These are phyloP conservation scores for Serendipita sp. DNA, from an alignment of 768 basidiomycete species.

Conservation along the genomic window DNA sequence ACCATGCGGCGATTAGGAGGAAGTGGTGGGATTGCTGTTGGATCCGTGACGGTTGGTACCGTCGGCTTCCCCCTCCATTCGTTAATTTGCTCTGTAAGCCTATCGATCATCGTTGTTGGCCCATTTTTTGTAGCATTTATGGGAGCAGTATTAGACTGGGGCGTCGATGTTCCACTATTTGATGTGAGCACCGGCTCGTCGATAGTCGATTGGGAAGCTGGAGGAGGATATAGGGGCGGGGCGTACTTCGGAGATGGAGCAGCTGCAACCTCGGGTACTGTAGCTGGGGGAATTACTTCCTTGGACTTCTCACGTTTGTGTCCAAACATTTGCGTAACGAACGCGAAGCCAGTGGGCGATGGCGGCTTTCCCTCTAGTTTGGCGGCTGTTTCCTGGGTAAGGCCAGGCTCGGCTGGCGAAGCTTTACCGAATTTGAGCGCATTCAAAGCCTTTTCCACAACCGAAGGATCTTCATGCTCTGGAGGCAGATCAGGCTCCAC, in stretches of 20 bases:
- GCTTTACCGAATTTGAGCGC: conserved; percentile 1
- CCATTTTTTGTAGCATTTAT: not conserved
- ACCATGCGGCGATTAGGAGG: conserved; percentile 36
- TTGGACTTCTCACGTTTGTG: not conserved
- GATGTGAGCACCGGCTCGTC: not conserved
- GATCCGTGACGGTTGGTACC: not conserved
- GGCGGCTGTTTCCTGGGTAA: not conserved
- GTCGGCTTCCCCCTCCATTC: not conserved
- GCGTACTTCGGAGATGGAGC: not conserved
- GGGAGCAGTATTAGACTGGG: not conserved
- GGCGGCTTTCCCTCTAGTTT: conserved; percentile 5
- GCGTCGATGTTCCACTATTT: no score
- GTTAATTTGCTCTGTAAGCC: not conserved
- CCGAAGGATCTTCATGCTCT: conserved; percentile 16
- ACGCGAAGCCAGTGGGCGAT: not conserved
- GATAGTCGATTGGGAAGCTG: not conserved
- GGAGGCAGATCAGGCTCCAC: conserved; percentile 31
- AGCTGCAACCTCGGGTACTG: not conserved
- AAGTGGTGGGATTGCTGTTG: conserved; percentile 1
- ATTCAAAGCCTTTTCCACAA: conserved; percentile 14
- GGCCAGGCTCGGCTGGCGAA: not conserved
- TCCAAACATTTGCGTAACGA: not conserved
- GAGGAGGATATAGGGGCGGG: not conserved
- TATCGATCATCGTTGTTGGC: conserved; percentile 5
- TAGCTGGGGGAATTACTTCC: not conserved